Percentiles rank a stretch among this genome's conserved stretches.
phyloP scores from a whole-genome alignment of 225 moss, liverwort and hornwort species.

The Asterella californica region DNA sequence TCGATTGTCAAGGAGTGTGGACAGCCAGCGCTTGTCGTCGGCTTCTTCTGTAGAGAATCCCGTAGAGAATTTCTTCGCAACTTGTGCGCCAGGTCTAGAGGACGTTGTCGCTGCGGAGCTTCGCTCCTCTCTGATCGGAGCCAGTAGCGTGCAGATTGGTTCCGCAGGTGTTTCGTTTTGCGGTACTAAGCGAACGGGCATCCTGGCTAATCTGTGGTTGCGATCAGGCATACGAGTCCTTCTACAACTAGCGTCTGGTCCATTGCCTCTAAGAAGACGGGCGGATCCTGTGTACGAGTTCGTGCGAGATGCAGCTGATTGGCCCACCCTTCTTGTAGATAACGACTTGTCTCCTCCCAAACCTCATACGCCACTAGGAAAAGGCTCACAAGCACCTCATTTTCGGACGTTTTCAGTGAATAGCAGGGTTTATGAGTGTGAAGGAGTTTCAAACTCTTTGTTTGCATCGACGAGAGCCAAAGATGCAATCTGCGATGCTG shows the following conservation, averaged over 20 bases:
- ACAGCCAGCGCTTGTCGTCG: background rate
- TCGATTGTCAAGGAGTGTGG: background rate
- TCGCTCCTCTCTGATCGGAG: conserved; percentile 54
- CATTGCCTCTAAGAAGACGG: conserved; percentile 44
- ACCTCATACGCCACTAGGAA: background rate
- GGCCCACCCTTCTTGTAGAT: conserved; percentile 67
- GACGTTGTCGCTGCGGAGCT: conserved; percentile 82
- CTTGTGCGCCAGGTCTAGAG: conserved; percentile 85
- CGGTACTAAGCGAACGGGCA: conserved; percentile 55
- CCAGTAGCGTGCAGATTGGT: conserved; percentile 60
- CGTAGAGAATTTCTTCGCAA: conserved; percentile 57
- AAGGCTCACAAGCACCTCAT: conserved; percentile 14
- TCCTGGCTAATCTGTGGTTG: conserved; percentile 69
- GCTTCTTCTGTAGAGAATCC: background rate
- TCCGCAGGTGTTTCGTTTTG: conserved; percentile 80
- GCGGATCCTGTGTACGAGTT: conserved; percentile 77
- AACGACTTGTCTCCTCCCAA: background rate
- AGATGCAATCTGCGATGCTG: conserved; percentile 72
- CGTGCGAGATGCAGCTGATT: conserved; percentile 61
- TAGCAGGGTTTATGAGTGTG: conserved; percentile 51
- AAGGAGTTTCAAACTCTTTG: conserved; percentile 43
- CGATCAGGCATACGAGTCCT: conserved; percentile 76
- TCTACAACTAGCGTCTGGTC: conserved; percentile 69
- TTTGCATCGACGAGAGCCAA: conserved; percentile 52
- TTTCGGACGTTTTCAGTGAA: conserved; percentile 65